Base-by-base conservation (phyloP, 345 rosid genomes). In the Salix koriyanagi region DNA sequence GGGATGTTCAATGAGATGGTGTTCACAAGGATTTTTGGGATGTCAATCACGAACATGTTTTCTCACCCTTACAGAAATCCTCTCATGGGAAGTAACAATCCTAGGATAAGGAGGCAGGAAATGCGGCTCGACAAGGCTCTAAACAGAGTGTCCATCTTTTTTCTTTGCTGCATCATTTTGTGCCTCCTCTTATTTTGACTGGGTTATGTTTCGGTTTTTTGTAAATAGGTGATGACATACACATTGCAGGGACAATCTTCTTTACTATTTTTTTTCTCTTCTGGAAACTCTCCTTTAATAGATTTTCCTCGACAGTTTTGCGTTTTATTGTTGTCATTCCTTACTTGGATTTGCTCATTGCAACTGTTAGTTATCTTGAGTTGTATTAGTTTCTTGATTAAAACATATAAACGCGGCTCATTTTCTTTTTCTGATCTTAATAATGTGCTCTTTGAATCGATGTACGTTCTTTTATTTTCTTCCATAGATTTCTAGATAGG, bases 1-100 rank as follows among this genome's bases (percentile, higher is more conserved):
- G 90, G 88, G 64, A 89, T 84, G 94, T 81, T 92, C 7, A 91
- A 92, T 58, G 96, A 89, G 56, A 48, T 79, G 69, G 69, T 74
- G 30, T 74, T 69, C 48, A 64, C 81, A 1, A 74, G 81, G 71
- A 74, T 61, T 6, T 69, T 79, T 39, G 77, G 81, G 21, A 61
- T 64, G 18, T 64, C 96, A 14, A 83, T 73, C 65, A 65, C 84
- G 30, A 86, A 90, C 75, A 70, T 88, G 76, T 80, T 83, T 62
- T 82, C 91, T 5, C 83, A 85, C 79, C 87, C 87, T 75, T 56
- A 54, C 68, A 75, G 73, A 23, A 72, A 75, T 32, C 13, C 56
- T 56, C 44, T 80, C 8, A 65, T 25, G 56, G 73, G 76, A 2
- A 74, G 42, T n/a, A 54, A 42, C 37, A 75, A 4, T 66, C 76